These are phyloP conservation scores for Fusarium subtropicale DNA, from an alignment of 2,329 filamentous ascomycete genomes.

Conservation along the genomic window DNA sequence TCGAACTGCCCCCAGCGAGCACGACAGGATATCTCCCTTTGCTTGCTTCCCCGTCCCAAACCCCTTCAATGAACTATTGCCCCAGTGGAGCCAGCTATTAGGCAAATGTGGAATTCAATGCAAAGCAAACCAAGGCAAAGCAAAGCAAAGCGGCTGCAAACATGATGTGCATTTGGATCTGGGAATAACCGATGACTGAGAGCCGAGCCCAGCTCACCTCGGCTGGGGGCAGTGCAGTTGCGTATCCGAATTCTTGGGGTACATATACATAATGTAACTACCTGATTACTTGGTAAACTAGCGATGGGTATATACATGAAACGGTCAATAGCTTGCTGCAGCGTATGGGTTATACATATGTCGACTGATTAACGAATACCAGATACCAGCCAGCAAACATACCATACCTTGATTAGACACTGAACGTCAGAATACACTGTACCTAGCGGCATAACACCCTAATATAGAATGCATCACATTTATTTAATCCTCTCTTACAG, in stretches of 20 bases:
- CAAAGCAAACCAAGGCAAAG: slow-evolving; percentile 31
- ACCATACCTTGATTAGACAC: not conserved
- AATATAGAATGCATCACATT: slow-evolving; percentile 18
- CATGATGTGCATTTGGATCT: slow-evolving; percentile 41
- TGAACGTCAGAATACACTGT: not conserved
- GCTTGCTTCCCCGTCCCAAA: not conserved
- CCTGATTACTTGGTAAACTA: not conserved
- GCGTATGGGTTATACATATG: not conserved
- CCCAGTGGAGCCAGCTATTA: not conserved
- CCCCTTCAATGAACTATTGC: not conserved
- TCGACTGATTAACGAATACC: not conserved
- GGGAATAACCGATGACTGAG: not conserved
- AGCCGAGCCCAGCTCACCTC: not conserved
- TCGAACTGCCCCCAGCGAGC: not conserved
- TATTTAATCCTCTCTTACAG: slow-evolving; percentile 3
- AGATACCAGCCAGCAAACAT: slow-evolving; percentile 15
- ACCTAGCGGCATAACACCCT: slow-evolving; percentile 3
- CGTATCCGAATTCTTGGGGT: not conserved
- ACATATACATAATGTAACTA: slow-evolving; percentile 3
- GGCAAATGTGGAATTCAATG: slow-evolving; percentile 30
- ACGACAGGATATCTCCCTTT: not conserved
- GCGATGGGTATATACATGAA: slow-evolving; percentile 19
- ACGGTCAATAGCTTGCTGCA: slow-evolving; percentile 17
- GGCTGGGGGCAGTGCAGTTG: slow-evolving; percentile 10
- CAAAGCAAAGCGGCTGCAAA: slow-evolving; percentile 36